Conservation (phyloP, 768 basidiomycete genomes). For the Hemileccinum rubropunctum region DNA sequence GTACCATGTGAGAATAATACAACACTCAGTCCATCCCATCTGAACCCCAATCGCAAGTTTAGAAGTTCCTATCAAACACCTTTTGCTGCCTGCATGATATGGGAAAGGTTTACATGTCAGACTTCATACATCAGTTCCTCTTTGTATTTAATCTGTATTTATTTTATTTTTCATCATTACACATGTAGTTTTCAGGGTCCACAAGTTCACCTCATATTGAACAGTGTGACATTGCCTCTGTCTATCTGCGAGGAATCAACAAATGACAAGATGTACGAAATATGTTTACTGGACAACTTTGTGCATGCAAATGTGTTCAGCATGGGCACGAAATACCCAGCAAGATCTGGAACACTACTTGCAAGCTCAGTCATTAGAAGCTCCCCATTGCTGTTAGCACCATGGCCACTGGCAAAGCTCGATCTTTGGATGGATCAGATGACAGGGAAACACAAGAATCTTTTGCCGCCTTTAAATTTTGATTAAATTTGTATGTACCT, state of each 20-base stretch:
- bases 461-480: too few species aligned
- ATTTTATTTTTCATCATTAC: conserved; percentile 1
- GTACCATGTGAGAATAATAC: too few species aligned
- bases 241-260: conserved; percentile 28
- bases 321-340: too few species aligned
- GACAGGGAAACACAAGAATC: too few species aligned
- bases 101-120: conserved; percentile 41
- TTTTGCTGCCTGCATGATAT: conserved; percentile 42
- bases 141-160: too few species aligned
- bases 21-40: conserved; percentile 1
- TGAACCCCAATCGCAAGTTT: conserved; percentile 33
- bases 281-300: conserved; percentile 37
- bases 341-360: too few species aligned
- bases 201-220: conserved; percentile 41
- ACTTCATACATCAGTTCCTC: conserved; percentile 22
- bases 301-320: too few species aligned
- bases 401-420: too few species aligned
- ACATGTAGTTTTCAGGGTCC: conserved; percentile 29
- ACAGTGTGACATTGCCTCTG: conserved; percentile 38
- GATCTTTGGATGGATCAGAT: too few species aligned
- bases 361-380: too few species aligned
- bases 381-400: too few species aligned
- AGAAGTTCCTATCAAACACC: conserved; percentile 37
- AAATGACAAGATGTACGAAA: conserved; percentile 31
- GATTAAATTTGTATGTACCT: too few species aligned